Evolutionary conservation across 169 alveolate genomes (phyloP).

Genomic region (Plasmodium vinckei): DNA sequence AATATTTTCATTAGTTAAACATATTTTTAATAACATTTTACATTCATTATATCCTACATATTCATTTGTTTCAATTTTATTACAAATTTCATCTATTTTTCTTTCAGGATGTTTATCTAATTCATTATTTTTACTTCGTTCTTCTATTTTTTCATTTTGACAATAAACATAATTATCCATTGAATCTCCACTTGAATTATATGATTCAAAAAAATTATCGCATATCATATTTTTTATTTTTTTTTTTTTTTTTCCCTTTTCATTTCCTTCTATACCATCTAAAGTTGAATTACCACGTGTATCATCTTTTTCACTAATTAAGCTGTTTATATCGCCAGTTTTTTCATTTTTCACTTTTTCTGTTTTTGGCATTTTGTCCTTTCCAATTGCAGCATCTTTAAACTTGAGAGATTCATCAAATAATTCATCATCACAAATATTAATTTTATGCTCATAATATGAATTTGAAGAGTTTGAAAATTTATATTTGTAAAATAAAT

Average conservation of each 20-base stretch:
- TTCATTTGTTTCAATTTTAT: slow-evolving; percentile 1
- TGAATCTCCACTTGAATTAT: slow-evolving; percentile 37
- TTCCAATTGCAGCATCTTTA: no score
- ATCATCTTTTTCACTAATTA: background rate
- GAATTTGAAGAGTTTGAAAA: slow-evolving; percentile 12
- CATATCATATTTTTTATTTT: background rate
- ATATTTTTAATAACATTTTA: slow-evolving; percentile 41
- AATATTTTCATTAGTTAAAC: slow-evolving; percentile 46
- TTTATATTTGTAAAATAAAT: slow-evolving; percentile 46
- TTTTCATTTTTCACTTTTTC: no score
- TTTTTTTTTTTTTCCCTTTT: background rate
- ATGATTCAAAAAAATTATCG: slow-evolving; percentile 42
- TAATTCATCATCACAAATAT: no score
- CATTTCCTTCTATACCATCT: background rate
- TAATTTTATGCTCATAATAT: no score
- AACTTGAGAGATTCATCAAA: no score
- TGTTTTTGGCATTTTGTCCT: no score
- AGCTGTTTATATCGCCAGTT: background rate
- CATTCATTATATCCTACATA: slow-evolving; percentile 63
- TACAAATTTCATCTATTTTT: background rate
- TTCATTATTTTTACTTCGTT: background rate
- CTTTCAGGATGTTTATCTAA: background rate
- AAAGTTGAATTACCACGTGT: background rate
- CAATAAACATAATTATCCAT: slow-evolving; percentile 17
- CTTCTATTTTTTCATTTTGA: background rate